Conservation (phyloP, 306 rosid species). For the barrel medic (Medicago truncatula) region DNA sequence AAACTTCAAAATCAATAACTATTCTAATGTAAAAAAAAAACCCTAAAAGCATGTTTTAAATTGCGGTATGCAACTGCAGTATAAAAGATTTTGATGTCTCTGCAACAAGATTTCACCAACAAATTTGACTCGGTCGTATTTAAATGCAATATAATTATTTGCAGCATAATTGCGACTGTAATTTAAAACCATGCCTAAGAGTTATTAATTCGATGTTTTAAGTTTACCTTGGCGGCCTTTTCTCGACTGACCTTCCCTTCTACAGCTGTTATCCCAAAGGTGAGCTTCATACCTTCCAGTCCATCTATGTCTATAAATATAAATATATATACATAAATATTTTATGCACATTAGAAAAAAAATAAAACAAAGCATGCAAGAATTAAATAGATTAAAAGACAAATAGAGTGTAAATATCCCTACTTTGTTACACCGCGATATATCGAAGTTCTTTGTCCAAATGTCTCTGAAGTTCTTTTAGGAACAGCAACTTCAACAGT, state of each 20-base stretch:
- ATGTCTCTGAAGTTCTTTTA: slow-evolving; percentile 83
- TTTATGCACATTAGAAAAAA: background rate
- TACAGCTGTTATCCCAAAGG: slow-evolving; percentile 97
- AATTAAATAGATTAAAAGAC: background rate
- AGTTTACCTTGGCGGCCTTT: slow-evolving; percentile 94
- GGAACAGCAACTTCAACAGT: slow-evolving; percentile 65
- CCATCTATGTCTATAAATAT: slow-evolving; percentile 92
- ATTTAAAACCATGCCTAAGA: too few relatives aligned
- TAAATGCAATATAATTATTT: too few relatives aligned
- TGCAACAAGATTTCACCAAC: too few relatives aligned
- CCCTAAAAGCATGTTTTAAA: slow-evolving; percentile 3
- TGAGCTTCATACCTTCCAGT: slow-evolving; percentile 99
- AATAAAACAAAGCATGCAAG: background rate
- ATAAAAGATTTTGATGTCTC: too few relatives aligned
- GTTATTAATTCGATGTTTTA: background rate
- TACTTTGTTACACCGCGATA: slow-evolving; percentile 98
- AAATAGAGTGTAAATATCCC: background rate
- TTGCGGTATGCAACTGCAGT: too few relatives aligned
- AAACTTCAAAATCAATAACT: background rate
- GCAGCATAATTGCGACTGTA: too few relatives aligned
- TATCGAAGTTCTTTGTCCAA: slow-evolving; percentile 97
- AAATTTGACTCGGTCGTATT: too few relatives aligned
- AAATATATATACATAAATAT: background rate
- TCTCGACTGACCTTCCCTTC: slow-evolving; percentile 99
- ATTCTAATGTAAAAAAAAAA: background rate